A percentile compares a stretch with the other conserved stretches of the same genome.
Conservation (phyloP, 345 rosid species). For the Nephelium lappaceum region DNA sequence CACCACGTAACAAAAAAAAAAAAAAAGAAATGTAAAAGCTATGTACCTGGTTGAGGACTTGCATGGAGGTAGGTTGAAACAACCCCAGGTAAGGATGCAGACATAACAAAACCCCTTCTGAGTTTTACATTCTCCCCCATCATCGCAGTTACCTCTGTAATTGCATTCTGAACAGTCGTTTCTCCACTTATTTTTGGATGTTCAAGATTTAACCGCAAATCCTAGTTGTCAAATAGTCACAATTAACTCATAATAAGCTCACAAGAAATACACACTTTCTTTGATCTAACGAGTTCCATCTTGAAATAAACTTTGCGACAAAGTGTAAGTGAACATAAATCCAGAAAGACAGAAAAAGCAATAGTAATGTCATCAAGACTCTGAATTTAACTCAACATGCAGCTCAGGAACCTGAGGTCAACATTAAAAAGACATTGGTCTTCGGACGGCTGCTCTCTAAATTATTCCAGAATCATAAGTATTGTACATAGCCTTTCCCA, state of each 20-base stretch:
- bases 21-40: background rate
- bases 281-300: background rate
- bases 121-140: slow-evolving; percentile 92
- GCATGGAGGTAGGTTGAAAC: slow-evolving; percentile 85
- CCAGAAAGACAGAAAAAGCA: background rate
- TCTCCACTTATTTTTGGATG: slow-evolving; percentile 91
- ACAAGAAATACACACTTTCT: background rate
- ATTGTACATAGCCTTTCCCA: background rate
- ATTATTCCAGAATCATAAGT: background rate
- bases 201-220: slow-evolving; percentile 64
- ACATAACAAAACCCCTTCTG: slow-evolving; percentile 72
- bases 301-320: slow-evolving; percentile 5
- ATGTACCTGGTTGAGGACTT: slow-evolving; percentile 75
- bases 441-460: background rate
- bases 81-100: slow-evolving; percentile 58
- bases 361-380: background rate
- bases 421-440: background rate
- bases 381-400: background rate
- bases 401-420: background rate
- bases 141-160: slow-evolving; percentile 85
- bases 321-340: background rate
- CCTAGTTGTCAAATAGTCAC: slow-evolving; percentile 40
- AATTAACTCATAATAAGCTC: background rate
- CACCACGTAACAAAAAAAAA: slow-evolving; percentile 8
- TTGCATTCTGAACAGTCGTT: slow-evolving; percentile 80